Base-by-base conservation (phyloP, 2,329 filamentous ascomycete genomes). In the Claviceps sp. region DNA sequence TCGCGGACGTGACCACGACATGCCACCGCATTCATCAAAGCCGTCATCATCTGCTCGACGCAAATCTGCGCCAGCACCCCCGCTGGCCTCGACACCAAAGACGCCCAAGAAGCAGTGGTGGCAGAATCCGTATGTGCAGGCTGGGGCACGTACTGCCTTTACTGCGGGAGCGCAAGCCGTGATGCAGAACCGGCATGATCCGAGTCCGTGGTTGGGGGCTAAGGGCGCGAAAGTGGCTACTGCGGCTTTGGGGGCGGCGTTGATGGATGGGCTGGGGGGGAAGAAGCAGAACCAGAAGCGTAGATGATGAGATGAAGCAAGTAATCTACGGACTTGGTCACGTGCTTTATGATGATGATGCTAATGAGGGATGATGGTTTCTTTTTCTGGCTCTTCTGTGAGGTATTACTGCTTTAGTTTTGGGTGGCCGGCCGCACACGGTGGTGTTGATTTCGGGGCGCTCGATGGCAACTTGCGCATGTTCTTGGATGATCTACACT, bases 221-320 rank as follows among this genome's bases (percentile, higher is more conserved):
- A 76, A 76, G 56, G 73, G 72, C 5, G 70, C 70, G 45, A 72
- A 72, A 50, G 63, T 76, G 3, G 74, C 72, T 1, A 72, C 72
- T 2, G 72, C 73, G 2, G 74, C 73, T 2, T 54, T 77, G 1
- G 72, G 72, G 18, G 73, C 74, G 1, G 74, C 73, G 0, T 61
- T 75, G 18, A 68, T 74, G 41, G 73, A 76, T 53, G 71, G 72
- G 0, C 69, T 76, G 37, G 66, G 72, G 47, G 1, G 72, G 67
- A 2, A 47, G 50, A 41, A 51, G 37, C 20, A 26, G 20, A 30
- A 30, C 26, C 7, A 34, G 22, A 5, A 38, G 11, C 26, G 45
- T n/a, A 37, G 6, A 48, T 48, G 50, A 43, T 6, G 18, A 43
- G 50, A 43, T 4, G 18, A 48, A 37, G 2, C 1, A 30, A 37